phyloP scores from a whole-genome alignment of 306 rosid genomes.

The Vicia villosa region DNA sequence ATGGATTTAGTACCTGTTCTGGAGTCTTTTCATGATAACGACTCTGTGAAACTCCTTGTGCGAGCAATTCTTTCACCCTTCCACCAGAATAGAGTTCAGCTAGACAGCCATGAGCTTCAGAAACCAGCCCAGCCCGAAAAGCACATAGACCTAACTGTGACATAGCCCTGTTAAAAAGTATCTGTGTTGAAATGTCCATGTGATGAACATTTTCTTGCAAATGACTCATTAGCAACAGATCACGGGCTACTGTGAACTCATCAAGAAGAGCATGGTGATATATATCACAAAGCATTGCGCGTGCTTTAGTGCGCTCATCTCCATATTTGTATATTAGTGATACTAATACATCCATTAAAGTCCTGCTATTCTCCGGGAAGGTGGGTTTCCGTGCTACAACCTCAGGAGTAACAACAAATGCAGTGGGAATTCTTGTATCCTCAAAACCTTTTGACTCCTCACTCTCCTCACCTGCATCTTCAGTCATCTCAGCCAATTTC shows the following conservation, averaged over 20 bases:
- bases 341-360: slow-evolving; percentile 80
- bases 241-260: slow-evolving; percentile 84
- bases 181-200: slow-evolving; percentile 94
- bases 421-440: slow-evolving; percentile 68
- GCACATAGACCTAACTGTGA: slow-evolving; percentile 94
- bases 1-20: slow-evolving; percentile 69
- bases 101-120: slow-evolving; percentile 88
- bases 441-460: slow-evolving; percentile 61
- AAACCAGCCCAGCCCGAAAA: slow-evolving; percentile 74
- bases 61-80: slow-evolving; percentile 95
- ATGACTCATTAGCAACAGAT: slow-evolving; percentile 95
- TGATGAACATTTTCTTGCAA: slow-evolving; percentile 86
- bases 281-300: slow-evolving; percentile 98
- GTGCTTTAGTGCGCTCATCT: slow-evolving; percentile 93
- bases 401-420: slow-evolving; percentile 81
- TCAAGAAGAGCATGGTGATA: slow-evolving; percentile 90
- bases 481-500: slow-evolving; percentile 73
- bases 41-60: slow-evolving; percentile 94
- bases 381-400: slow-evolving; percentile 83
- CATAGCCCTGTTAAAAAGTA: slow-evolving; percentile 94
- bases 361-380: slow-evolving; percentile 80
- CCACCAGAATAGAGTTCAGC: slow-evolving; percentile 97
- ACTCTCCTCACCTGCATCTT: slow-evolving; percentile 50
- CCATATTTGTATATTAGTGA: slow-evolving; percentile 79
- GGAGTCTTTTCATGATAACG: slow-evolving; percentile 98